A percentile compares a stretch with the other conserved stretches of the same genome.
These are phyloP conservation scores for Irpex rosettiformis DNA, from an alignment of 1,284 basidiomycete genomes.

Conservation along the genomic window DNA sequence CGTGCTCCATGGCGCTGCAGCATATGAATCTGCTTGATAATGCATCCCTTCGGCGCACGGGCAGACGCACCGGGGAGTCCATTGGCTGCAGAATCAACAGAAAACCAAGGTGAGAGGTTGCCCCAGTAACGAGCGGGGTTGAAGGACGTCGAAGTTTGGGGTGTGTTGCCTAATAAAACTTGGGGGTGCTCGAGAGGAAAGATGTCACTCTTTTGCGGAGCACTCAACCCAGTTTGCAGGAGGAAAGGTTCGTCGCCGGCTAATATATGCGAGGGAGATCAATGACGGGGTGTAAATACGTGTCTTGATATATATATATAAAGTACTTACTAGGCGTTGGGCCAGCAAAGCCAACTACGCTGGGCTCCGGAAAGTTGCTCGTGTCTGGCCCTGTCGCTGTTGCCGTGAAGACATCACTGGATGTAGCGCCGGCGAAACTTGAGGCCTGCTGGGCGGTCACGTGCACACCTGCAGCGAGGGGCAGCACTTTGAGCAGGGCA, in stretches of 20 bases:
- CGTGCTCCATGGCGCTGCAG: slow-evolving; percentile 56
- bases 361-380: neutral
- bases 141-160: slow-evolving; percentile 14
- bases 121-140: slow-evolving; percentile 40
- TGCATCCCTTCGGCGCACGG: slow-evolving; percentile 45
- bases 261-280: neutral
- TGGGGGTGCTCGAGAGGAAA: neutral
- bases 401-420: neutral
- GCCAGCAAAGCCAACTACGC: slow-evolving; percentile 1
- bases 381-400: neutral
- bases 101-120: slow-evolving; percentile 57
- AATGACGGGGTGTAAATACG: no score
- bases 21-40: slow-evolving; percentile 48
- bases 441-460: neutral
- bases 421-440: neutral
- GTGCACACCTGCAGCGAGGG: neutral
- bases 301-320: neutral
- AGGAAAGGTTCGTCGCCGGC: neutral
- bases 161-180: neutral
- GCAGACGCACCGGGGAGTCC: slow-evolving; percentile 48
- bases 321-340: slow-evolving; percentile 1
- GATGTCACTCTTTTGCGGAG: neutral
- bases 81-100: slow-evolving; percentile 44
- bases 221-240: neutral
- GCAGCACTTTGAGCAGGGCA: neutral